These are phyloP conservation scores for Fusarium continuum DNA, from an alignment of 2,329 filamentous ascomycete genomes.

Conservation along the genomic window DNA sequence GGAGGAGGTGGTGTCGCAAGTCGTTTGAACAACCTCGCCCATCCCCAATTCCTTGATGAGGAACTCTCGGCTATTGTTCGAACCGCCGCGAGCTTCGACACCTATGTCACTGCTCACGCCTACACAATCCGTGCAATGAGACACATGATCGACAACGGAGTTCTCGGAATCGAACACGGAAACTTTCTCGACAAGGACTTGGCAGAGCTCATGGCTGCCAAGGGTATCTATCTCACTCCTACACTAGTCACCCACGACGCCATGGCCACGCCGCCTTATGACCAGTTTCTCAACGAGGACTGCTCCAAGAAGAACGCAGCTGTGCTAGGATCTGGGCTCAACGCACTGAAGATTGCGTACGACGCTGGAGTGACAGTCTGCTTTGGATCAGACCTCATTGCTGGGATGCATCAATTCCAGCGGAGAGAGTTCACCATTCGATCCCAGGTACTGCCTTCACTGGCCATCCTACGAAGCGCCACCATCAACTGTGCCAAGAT, in stretches of 20 bases:
- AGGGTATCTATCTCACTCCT: not conserved
- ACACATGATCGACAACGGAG: conserved; percentile 51
- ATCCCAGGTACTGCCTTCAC: not conserved
- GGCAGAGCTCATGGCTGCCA: not conserved
- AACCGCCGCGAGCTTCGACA: not conserved
- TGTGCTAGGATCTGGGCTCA: not conserved
- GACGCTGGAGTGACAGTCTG: not conserved
- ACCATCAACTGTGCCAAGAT: not conserved
- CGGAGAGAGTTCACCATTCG: not conserved
- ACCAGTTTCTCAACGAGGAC: not conserved
- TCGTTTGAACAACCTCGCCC: not conserved
- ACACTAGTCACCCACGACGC: not conserved
- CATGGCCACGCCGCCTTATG: not conserved
- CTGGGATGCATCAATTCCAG: not conserved
- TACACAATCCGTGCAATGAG: conserved; percentile 56
- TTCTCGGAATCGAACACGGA: not conserved
- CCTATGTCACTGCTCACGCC: not conserved
- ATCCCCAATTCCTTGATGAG: not conserved
- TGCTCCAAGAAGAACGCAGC: not conserved
- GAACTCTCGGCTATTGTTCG: not conserved
- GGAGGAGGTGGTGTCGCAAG: not conserved
- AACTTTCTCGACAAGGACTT: not conserved
- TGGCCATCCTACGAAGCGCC: not conserved
- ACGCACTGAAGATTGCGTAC: not conserved
- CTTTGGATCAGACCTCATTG: not conserved